Conservation (phyloP, 2,329 filamentous ascomycete species). For the Biscogniauxia sp. region DNA sequence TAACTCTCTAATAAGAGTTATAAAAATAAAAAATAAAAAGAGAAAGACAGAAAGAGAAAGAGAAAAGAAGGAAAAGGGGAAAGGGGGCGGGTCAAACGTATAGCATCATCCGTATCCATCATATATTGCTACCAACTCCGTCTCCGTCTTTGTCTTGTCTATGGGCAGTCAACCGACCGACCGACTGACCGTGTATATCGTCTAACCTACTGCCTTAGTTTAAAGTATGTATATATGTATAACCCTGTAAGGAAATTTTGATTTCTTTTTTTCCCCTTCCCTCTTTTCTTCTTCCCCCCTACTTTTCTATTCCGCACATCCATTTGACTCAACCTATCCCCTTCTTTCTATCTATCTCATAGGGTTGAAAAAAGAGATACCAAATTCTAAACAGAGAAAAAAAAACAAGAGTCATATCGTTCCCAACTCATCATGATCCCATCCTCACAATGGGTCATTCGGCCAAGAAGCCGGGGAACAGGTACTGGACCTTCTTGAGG, state of each 20-base stretch:
- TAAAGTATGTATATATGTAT: too few species aligned
- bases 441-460: too few species aligned
- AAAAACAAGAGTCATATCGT: too few species aligned
- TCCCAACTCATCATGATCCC: neutral
- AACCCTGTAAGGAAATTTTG: too few species aligned
- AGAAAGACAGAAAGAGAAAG: too few species aligned
- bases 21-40: too few species aligned
- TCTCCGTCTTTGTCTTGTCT: too few species aligned
- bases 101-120: neutral
- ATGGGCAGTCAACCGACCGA: constrained; percentile 3
- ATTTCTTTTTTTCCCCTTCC: neutral
- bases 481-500: constrained; percentile 75
- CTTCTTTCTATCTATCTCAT: too few species aligned
- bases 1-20: too few species aligned
- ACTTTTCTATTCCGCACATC: too few species aligned
- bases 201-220: neutral
- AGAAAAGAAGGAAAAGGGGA: neutral
- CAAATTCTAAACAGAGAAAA: neutral
- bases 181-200: constrained; percentile 2
- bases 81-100: neutral
- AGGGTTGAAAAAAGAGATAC: neutral
- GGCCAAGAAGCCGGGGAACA: constrained; percentile 80
- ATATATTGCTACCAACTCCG: constrained; percentile 3
- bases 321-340: too few species aligned
- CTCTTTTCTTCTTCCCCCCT: too few species aligned